Evolutionary conservation across 352 stramenopile genomes (phyloP).

Genomic region (Globisporangium megalacanthum): DNA sequence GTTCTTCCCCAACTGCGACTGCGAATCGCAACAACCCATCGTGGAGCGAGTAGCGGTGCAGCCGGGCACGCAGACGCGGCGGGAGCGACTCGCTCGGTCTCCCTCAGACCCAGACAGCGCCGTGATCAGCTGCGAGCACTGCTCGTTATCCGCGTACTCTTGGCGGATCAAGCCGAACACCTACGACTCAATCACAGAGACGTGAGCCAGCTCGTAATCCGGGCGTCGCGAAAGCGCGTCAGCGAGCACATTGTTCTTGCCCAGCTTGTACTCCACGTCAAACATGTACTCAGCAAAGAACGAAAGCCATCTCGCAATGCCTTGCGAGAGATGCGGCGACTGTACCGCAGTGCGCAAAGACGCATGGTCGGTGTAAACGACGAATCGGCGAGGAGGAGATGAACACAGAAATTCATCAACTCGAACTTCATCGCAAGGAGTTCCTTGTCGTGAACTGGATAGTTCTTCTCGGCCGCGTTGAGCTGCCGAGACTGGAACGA

Average conservation of each 20-base stretch:
- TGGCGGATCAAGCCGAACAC: neutral
- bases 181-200: neutral
- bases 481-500: conserved; percentile 22
- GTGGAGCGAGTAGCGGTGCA: neutral
- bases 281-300: conserved; percentile 30
- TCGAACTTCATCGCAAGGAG: conserved; percentile 21
- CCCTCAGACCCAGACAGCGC: no score
- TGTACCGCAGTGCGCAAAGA: conserved; percentile 14
- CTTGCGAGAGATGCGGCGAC: conserved; percentile 15
- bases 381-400: conserved; percentile 8
- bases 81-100: no score
- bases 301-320: conserved; percentile 19
- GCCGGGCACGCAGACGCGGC: no score
- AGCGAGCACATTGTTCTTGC: conserved; percentile 12
- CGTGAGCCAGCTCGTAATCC: conserved; percentile 2
- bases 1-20: neutral
- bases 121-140: neutral
- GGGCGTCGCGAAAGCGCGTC: conserved; percentile 17
- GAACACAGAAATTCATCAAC: conserved; percentile 23
- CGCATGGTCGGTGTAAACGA: conserved; percentile 20
- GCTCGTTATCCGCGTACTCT: neutral
- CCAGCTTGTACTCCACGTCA: conserved; percentile 21
- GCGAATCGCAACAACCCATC: neutral
- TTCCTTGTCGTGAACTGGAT: neutral
- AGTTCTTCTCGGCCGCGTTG: conserved; percentile 14